A percentile compares a stretch with the other conserved stretches of the same genome.
phyloP scores from a whole-genome alignment of 2,329 filamentous ascomycete species.

The Penicillium freii region DNA sequence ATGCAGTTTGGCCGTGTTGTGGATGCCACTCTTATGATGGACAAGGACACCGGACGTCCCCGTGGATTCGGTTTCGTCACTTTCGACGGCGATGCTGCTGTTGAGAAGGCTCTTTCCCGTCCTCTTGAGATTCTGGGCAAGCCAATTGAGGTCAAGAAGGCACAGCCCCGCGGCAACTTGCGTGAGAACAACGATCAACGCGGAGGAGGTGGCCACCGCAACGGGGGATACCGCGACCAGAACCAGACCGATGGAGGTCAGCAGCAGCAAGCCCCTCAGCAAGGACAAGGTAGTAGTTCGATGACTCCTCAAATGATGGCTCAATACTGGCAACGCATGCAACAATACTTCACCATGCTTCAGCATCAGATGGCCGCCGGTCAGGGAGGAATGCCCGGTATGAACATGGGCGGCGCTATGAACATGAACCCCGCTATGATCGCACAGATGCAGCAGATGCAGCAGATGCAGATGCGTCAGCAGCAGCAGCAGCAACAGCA shows the following conservation, averaged over 20 bases:
- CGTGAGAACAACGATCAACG: conserved; percentile 75
- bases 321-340: conserved; percentile 97
- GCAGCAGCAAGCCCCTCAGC: conserved; percentile 52
- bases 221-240: conserved; percentile 42
- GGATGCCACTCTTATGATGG: conserved; percentile 98
- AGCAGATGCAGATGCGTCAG: conserved; percentile 50
- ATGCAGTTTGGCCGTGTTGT: conserved; percentile 94
- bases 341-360: conserved; percentile 94
- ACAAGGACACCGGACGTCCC: conserved; percentile 97
- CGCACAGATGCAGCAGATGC: conserved; percentile 68
- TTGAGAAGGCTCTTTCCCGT: conserved; percentile 81
- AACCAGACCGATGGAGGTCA: conserved; percentile 41
- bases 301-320: conserved; percentile 98
- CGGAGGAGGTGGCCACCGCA: conserved; percentile 35
- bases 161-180: conserved; percentile 90
- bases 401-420: conserved; percentile 62
- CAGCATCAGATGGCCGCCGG: conserved; percentile 76
- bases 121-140: conserved; percentile 93
- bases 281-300: conserved; percentile 51
- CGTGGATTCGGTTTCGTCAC: conserved; percentile 97
- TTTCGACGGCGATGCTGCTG: conserved; percentile 92
- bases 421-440: conserved; percentile 78
- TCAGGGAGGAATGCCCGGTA: conserved; percentile 44
- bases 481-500: conserved; percentile 51
- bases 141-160: conserved; percentile 96